These are phyloP conservation scores for Mycena citricolor DNA, from an alignment of 1,284 basidiomycete genomes.

Conservation along the genomic window DNA sequence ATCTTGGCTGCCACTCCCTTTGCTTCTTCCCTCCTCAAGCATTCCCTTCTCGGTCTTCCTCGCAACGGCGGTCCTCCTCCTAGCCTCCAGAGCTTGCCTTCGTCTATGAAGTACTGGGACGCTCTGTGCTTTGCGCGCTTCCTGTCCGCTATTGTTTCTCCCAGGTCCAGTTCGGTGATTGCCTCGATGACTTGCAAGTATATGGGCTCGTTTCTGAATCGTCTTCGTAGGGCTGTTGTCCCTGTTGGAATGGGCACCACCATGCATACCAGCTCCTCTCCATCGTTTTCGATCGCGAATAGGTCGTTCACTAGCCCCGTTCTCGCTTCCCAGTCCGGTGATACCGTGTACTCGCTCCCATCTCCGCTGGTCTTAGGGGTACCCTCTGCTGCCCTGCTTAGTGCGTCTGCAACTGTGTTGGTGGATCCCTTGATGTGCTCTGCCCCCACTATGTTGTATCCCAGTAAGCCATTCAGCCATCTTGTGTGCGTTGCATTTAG, in stretches of 20 bases:
- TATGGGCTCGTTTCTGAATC: conserved; percentile 29
- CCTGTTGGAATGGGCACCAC: conserved; percentile 1
- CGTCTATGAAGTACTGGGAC: conserved; percentile 31
- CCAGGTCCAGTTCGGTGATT: conserved; percentile 3
- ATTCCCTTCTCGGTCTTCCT: conserved; percentile 22
- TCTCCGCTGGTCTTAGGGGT: conserved; percentile 24
- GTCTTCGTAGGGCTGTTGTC: conserved; percentile 1
- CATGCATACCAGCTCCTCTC: neutral
- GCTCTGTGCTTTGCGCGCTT: conserved; percentile 29
- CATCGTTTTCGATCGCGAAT: conserved; percentile 11
- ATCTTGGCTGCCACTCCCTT: conserved; percentile 18
- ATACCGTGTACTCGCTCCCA: conserved; percentile 33
- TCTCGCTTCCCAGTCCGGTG: conserved; percentile 31
- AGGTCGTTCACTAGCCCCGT: conserved; percentile 33
- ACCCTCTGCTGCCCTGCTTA: conserved; percentile 22
- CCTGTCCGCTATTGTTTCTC: neutral
- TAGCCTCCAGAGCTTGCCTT: conserved; percentile 32
- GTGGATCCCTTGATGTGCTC: conserved; percentile 26
- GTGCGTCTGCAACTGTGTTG: conserved; percentile 28
- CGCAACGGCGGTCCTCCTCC: conserved; percentile 18
- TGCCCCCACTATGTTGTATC: conserved; percentile 28
- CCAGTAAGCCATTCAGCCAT: conserved; percentile 30
- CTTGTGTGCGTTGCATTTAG: conserved; percentile 28
- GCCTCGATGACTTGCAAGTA: conserved; percentile 29
- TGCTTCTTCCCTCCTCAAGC: conserved; percentile 24